Evolutionary conservation across 352 stramenopile genomes (phyloP).

Genomic region (Pythium sukuiense): DNA sequence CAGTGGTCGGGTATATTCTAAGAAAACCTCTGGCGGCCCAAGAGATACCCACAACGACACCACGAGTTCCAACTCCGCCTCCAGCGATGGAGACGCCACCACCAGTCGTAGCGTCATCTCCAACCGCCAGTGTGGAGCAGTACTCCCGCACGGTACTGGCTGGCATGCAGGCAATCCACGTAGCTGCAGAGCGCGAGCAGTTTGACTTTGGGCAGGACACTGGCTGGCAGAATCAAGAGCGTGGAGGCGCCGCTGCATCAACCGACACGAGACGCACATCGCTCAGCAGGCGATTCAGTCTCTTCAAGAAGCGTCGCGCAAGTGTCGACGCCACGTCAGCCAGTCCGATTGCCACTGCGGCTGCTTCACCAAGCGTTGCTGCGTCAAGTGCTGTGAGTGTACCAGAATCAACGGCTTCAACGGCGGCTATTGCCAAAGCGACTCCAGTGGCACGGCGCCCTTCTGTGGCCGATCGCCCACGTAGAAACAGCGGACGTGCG

Average conservation of each 20-base stretch:
- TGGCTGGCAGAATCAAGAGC: constrained; percentile 8
- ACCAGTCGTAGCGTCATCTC: background rate
- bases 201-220: constrained; percentile 26
- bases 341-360: background rate
- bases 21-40: background rate
- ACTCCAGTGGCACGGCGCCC: background rate
- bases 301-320: constrained; percentile 10
- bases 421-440: background rate
- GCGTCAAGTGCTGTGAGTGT: background rate
- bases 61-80: too few species aligned
- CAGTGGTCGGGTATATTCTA: constrained; percentile 15
- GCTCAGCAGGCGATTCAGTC: constrained; percentile 17
- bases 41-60: too few species aligned
- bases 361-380: background rate
- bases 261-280: constrained; percentile 1
- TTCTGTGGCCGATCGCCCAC: background rate
- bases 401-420: background rate
- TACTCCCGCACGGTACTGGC: constrained; percentile 19
- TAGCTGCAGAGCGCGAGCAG: constrained; percentile 20
- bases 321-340: background rate
- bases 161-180: constrained; percentile 31
- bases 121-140: background rate
- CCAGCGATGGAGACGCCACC: background rate
- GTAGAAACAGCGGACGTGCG: background rate
- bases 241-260: background rate